Evolutionary conservation across 139 green algal genomes (phyloP), one percentile per base, ranked within the genome.

Genomic region (Microglena sp.): DNA sequence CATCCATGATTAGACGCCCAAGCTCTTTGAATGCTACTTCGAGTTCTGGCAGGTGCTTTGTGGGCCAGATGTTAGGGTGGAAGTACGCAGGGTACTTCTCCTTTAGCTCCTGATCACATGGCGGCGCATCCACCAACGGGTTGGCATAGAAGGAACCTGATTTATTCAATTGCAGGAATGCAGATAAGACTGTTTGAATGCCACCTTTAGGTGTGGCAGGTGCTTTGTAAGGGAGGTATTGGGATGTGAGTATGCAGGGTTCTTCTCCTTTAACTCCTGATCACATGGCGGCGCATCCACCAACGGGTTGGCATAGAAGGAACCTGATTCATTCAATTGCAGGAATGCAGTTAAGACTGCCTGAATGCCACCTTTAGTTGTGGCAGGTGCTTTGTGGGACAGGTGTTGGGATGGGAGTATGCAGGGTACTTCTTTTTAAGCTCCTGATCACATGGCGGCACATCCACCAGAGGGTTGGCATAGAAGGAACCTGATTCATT

Each of bases 51-150:
- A 92, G 44, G 32, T 82, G 32, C 28, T 79, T 18, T 1, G 22
- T 27, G 2, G 86, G 86, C 86, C 86, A 93, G n/a, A 92, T 60
- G 64, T 93, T 93, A 55, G 67, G 72, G 32, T 77, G 74, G 65
- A 72, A 79, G 64, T 84, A 88, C 0, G 62, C 58, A 0, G 77
- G 80, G 66, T 82, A 33, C 24, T 7, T 29, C 1, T 26, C 67
- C 61, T 32, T 55, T 45, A 62, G 70, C 40, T 43, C 15, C 7
- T 15, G 18, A 33, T 24, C 15, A 5, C 31, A 22, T 1, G 68
- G 11, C 1, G 85, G 85, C 69, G 90, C 92, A 53, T 78, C 85
- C 31, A 92, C 91, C 57, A 67, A 91, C 31, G 55, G 75, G 55
- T 77, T 63, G 87, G 87, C 55, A 72, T 36, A 31, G 53, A 68